A percentile compares a stretch with the other conserved stretches of the same genome.
Conservation (phyloP, 192 early-diverging fungal species). For the Podila horticola region DNA sequence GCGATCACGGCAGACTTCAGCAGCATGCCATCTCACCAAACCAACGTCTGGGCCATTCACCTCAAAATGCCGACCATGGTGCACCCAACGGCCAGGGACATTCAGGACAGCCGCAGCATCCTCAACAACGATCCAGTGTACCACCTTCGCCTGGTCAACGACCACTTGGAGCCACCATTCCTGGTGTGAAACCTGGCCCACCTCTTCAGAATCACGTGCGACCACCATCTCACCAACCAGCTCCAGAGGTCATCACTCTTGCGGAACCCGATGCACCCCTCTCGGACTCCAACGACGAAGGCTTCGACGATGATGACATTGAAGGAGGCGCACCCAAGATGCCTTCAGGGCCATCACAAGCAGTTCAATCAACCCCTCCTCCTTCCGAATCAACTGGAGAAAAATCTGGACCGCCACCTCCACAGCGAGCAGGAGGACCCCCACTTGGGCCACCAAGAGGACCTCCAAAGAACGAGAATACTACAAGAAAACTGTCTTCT, state of each 20-base stretch:
- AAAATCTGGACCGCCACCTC: conserved; percentile 8
- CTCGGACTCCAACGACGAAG: conserved; percentile 13
- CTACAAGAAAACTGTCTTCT: conserved; percentile 12
- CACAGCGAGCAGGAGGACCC: conserved; percentile 18
- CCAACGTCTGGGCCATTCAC: background rate
- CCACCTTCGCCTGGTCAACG: conserved; percentile 31
- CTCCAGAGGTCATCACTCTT: background rate
- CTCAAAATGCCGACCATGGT: background rate
- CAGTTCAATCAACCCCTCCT: background rate
- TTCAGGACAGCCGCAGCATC: conserved; percentile 13
- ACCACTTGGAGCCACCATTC: conserved; percentile 10
- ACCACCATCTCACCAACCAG: background rate
- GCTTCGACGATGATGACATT: conserved; percentile 36
- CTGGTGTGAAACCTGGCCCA: background rate
- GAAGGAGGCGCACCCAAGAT: conserved; percentile 16
- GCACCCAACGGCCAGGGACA: background rate
- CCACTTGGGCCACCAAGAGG: conserved; percentile 44
- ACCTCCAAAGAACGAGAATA: conserved; percentile 15
- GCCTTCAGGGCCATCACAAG: background rate
- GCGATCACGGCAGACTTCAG: background rate
- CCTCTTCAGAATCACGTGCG: conserved; percentile 1
- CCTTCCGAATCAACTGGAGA: background rate
- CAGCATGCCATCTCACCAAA: conserved; percentile 1
- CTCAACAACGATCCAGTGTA: conserved; percentile 6
- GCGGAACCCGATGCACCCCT: conserved; percentile 31